Percentiles rank a stretch among this genome's conserved stretches.
Conservation (phyloP, 2,329 filamentous ascomycete species). For the Monosporascus sp. region DNA sequence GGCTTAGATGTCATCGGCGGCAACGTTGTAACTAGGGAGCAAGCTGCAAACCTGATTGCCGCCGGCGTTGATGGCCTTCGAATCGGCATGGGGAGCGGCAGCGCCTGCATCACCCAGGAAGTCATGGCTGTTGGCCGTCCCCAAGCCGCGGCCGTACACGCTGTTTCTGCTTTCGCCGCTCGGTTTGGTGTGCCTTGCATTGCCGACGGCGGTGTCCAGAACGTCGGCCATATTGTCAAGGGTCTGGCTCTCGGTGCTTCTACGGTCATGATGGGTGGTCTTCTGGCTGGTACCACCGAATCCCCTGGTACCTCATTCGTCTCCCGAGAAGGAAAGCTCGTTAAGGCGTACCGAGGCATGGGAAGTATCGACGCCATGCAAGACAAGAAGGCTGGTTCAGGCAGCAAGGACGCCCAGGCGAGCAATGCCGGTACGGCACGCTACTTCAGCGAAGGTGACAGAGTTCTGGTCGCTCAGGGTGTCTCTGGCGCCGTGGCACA, state of each 20-base stretch:
- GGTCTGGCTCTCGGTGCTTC: slow-evolving; percentile 90
- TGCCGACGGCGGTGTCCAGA: slow-evolving; percentile 95
- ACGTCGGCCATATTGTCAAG: slow-evolving; percentile 98
- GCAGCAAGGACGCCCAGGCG: slow-evolving; percentile 67
- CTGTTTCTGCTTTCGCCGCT: slow-evolving; percentile 82
- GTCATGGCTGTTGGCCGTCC: slow-evolving; percentile 98
- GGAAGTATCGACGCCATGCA: slow-evolving; percentile 99
- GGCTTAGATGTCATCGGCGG: slow-evolving; percentile 91
- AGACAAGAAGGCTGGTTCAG: slow-evolving; percentile 87
- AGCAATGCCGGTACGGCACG: slow-evolving; percentile 93
- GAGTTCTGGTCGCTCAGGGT: slow-evolving; percentile 91
- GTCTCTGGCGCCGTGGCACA: slow-evolving; percentile 83
- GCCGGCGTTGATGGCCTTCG: slow-evolving; percentile 94
- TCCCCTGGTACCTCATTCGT: slow-evolving; percentile 96
- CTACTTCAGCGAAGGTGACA: slow-evolving; percentile 97
- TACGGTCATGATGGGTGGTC: slow-evolving; percentile 98
- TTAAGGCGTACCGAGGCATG: slow-evolving; percentile 99
- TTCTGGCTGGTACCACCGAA: slow-evolving; percentile 94
- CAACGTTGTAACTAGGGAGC: slow-evolving; percentile 96
- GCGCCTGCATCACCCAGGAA: slow-evolving; percentile 97
- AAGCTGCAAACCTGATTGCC: slow-evolving; percentile 86
- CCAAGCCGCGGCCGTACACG: slow-evolving; percentile 89
- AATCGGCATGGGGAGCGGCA: slow-evolving; percentile 98
- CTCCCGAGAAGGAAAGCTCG: slow-evolving; percentile 91
- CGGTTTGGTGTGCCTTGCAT: slow-evolving; percentile 97